Base-by-base conservation (phyloP, 2,329 filamentous ascomycete genomes). In the Colletotrichum tabaci region DNA sequence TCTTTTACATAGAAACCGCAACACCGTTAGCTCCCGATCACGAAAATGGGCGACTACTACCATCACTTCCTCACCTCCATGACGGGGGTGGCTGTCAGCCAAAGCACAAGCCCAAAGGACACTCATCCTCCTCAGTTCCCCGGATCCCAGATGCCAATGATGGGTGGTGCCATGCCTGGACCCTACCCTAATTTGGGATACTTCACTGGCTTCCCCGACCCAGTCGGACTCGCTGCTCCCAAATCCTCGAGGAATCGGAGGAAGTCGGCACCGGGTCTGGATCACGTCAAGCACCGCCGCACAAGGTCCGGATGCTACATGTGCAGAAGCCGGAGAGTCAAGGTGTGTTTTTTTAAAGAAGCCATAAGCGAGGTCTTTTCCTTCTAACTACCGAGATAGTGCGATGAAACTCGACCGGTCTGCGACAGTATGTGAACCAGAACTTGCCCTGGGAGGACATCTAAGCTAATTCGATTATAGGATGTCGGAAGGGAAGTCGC, bases 261-360 rank as follows among this genome's bases (percentile, higher is more conserved):
- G 67, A 89, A 89, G 74, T 88, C 87, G 1, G 77, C 83, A 12
- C 79, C 84, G 2, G 86, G 85, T 3, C 74, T 84, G 58, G 93
- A 97, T 73, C 92, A 93, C 78, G 93, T 97, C 75, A 98, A 98
- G 82, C 96, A 98, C 80, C 92, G 95, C 73, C 91, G 96, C 76
- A 98, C 96, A 53, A 89, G 96, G 76, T 98, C 95, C 74, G 96
- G 96, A 38, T 99, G 96, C 83, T 98, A 87, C 75, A 98, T 95
- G 57, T 99, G 96, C 82, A 90, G 96, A 71, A 92, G 92, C 77
- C 90, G 96, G 75, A 90, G 96, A 80, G 95, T 98, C 62, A 98
- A 93, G 87, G 90, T 91, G 84, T 74, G 79, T 61, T 61, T 16
- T 23, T 18, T 38, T 9, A 2, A 35, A 38, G 35, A n/a, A 49